Conservation (phyloP, 2,329 filamentous ascomycete genomes). For the Paraconiothyrium sp. region DNA sequence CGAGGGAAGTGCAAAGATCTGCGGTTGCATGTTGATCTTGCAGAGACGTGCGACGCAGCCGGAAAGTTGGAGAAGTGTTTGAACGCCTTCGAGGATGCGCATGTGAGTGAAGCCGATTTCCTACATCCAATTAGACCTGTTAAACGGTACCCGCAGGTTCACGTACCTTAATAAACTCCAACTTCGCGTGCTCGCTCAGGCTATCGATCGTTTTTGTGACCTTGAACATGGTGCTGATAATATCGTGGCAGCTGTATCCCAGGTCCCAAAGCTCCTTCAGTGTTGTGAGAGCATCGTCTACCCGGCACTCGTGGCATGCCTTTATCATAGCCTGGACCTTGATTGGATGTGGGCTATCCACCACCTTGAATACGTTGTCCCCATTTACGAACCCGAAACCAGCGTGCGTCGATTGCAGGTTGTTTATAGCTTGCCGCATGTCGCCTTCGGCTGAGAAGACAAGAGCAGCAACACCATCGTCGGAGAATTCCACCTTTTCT, state of each 20-base stretch:
- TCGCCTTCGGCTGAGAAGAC: conserved; percentile 98
- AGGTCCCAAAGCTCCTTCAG: conserved; percentile 92
- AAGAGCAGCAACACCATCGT: conserved; percentile 93
- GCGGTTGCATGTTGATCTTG: conserved; percentile 96
- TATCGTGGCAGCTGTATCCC: conserved; percentile 98
- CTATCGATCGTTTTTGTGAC: conserved; percentile 96
- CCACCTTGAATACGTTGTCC: conserved; percentile 97
- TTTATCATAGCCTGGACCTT: conserved; percentile 99
- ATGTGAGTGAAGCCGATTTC: conserved; percentile 99
- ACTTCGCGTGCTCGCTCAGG: conserved; percentile 90
- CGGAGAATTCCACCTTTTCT: conserved; percentile 88
- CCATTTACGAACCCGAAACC: conserved; percentile 97
- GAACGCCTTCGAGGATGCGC: conserved; percentile 97
- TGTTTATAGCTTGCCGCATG: conserved; percentile 99
- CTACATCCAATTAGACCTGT: conserved; percentile 30
- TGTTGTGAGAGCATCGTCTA: conserved; percentile 85
- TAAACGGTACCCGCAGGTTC: background rate
- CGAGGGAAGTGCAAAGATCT: conserved; percentile 69
- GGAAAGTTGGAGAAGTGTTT: conserved; percentile 91
- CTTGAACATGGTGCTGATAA: conserved; percentile 98
- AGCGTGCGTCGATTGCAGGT: conserved; percentile 89
- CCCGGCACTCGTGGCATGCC: conserved; percentile 90
- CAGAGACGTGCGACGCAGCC: conserved; percentile 91
- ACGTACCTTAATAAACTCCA: conserved; percentile 85
- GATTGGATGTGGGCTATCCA: conserved; percentile 95